Evolutionary conservation across 2,329 filamentous ascomycete genomes (phyloP).

Genomic region (Lecanosticta acicola): DNA sequence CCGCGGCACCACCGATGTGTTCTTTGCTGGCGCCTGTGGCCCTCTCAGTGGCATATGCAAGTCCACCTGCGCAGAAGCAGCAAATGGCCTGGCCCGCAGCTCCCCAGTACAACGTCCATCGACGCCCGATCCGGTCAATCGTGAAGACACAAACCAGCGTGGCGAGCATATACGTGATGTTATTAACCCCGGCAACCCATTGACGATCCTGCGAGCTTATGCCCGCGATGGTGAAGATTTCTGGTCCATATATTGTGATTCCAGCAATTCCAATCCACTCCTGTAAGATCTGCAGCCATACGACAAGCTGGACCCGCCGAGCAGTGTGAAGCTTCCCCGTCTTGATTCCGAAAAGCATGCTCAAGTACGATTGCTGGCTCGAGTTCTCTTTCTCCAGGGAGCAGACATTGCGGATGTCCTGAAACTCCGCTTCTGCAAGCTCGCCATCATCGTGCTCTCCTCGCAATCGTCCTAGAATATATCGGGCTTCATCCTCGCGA

Average conservation of each 20-base stretch:
- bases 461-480: constrained; percentile 57
- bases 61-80: constrained; percentile 32
- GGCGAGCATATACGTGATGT: constrained; percentile 33
- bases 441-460: constrained; percentile 42
- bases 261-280: constrained; percentile 31
- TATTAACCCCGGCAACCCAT: constrained; percentile 38
- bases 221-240: constrained; percentile 33
- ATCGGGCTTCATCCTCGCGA: constrained; percentile 61
- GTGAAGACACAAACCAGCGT: constrained; percentile 35
- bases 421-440: constrained; percentile 58
- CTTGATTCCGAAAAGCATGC: constrained; percentile 31
- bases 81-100: constrained; percentile 31
- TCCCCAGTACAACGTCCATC: constrained; percentile 34
- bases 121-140: constrained; percentile 32
- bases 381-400: constrained; percentile 49
- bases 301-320: constrained; percentile 35
- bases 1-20: constrained; percentile 48
- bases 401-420: constrained; percentile 61
- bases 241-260: constrained; percentile 35
- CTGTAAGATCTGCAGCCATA: constrained; percentile 39
- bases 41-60: constrained; percentile 22
- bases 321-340: constrained; percentile 33
- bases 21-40: constrained; percentile 12
- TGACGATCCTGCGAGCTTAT: constrained; percentile 34
- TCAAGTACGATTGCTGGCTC: constrained; percentile 27